Base-by-base conservation (phyloP, 805 yeast genomes). In the Ogataea saltuana region DNA sequence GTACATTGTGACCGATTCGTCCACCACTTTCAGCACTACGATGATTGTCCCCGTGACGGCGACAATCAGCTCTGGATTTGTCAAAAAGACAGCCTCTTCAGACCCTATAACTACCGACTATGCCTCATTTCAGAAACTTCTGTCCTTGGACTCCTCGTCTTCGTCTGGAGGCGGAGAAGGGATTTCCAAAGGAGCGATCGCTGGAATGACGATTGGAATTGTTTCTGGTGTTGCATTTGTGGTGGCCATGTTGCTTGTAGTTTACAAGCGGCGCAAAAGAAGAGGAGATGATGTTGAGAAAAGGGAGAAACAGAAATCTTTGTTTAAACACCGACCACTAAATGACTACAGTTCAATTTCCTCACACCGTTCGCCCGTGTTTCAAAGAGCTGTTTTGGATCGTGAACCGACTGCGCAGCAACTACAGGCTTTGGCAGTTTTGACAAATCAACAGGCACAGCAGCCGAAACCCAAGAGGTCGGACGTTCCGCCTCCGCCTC, bases 181-280 rank as follows among this genome's bases (percentile, higher is more conserved):
- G 4, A 34, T 49, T 15, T 45, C 48, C 11, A 45, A 32, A 12
- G 60, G 64, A 12, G 40, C 59, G 8, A 57, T 60, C 25, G 66
- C 66, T 1, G 68, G 68, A 7, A 51, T 58, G 18, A 51, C 58
- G 1, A 52, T 64, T 15, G 67, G 65, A 12, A 35, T 53, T 13
- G 40, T 56, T 9, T 18, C 53, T 17, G 65, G 61, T 3, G 32
- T 55, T 16, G 35, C 50, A 5, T 20, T 54, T 4, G 41, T 49
- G 3, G 9, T 48, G 7, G 17, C 44, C 2, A n/a, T 57, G 3
- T 36, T 56, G 5, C 46, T 49, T 5, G 36, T 47, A 6, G 34
- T 48, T 13, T 48, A 53, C 19, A 41, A 41, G 16, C 40, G 39
- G 30, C 53, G 40, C 28, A 46, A 42, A 25, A 44, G 28, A 27